Evolutionary conservation across 2,329 filamentous ascomycete genomes (phyloP).

Genomic region (Clonostachys solani): DNA sequence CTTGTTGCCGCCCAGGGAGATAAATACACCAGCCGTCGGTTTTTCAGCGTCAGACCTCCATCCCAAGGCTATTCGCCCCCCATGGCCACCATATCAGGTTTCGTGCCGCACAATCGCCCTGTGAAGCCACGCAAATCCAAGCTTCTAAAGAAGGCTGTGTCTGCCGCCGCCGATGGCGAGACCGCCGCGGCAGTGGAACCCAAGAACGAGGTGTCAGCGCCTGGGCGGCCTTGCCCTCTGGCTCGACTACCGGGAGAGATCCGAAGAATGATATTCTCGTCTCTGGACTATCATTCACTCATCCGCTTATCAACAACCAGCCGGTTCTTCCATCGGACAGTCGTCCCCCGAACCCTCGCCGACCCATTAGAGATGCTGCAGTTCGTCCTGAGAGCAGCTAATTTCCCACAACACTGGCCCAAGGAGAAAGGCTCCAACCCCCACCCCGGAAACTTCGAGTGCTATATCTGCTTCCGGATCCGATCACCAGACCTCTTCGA

Average conservation of each 20-base stretch:
- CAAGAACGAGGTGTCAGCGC: no score
- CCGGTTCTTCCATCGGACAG: slow-evolving; percentile 21
- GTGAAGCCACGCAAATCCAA: no score
- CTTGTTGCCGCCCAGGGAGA: no score
- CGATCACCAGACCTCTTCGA: slow-evolving; percentile 31
- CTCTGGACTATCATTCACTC: slow-evolving; percentile 33
- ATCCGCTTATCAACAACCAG: slow-evolving; percentile 31
- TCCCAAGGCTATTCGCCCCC: background rate
- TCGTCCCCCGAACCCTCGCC: slow-evolving; percentile 28
- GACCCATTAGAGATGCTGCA: slow-evolving; percentile 26
- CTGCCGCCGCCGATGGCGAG: background rate
- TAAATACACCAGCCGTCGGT: no score
- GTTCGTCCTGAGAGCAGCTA: slow-evolving; percentile 33
- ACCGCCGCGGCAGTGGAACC: slow-evolving; percentile 20
- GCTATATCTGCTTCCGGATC: slow-evolving; percentile 35
- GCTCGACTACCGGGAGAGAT: slow-evolving; percentile 22
- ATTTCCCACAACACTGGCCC: slow-evolving; percentile 32
- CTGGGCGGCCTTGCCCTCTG: no score
- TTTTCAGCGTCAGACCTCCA: background rate
- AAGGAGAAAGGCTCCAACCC: slow-evolving; percentile 27
- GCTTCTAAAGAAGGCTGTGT: no score
- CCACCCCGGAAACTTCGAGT: slow-evolving; percentile 34
- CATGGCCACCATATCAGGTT: no score
- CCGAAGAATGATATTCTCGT: slow-evolving; percentile 22
- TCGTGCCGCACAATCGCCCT: no score